Evolutionary conservation across 164 flowering plant genomes (phyloP).

Genomic region (Cinnamomum micranthum): DNA sequence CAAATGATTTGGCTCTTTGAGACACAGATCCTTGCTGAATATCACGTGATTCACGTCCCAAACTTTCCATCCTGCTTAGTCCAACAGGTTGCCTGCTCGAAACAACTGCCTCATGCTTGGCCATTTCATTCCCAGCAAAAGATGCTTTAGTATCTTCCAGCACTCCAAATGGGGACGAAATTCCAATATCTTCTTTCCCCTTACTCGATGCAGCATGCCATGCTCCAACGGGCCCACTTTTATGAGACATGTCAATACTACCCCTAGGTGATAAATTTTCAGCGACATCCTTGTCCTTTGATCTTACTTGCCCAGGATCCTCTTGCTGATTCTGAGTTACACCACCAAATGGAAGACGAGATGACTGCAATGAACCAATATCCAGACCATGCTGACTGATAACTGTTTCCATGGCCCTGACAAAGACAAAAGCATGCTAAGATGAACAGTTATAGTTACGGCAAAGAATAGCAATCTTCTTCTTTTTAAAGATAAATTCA

Average conservation of each 20-base stretch:
- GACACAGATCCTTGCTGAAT: slow-evolving; percentile 56
- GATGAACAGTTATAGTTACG: not conserved
- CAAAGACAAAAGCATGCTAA: not conserved
- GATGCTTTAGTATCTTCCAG: slow-evolving; percentile 12
- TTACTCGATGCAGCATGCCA: slow-evolving; percentile 24
- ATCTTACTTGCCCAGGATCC: slow-evolving; percentile 39
- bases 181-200: slow-evolving; percentile 20
- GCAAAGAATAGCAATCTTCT: not conserved
- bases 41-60: slow-evolving; percentile 31
- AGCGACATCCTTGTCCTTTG: slow-evolving; percentile 17
- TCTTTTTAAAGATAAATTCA: too few species aligned
- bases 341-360: slow-evolving; percentile 60
- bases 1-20: slow-evolving; percentile 54
- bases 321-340: slow-evolving; percentile 44
- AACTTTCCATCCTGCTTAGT: slow-evolving; percentile 33
- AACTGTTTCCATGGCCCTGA: slow-evolving; percentile 99
- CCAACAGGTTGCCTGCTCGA: slow-evolving; percentile 56
- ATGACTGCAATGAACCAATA: slow-evolving; percentile 75
- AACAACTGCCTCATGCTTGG: slow-evolving; percentile 40
- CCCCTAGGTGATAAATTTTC: slow-evolving; percentile 9
- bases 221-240: slow-evolving; percentile 17
- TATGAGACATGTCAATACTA: slow-evolving; percentile 12
- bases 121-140: slow-evolving; percentile 41
- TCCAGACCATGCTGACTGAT: slow-evolving; percentile 85
- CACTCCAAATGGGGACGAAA: slow-evolving; percentile 20